Base-by-base conservation (phyloP, 306 rosid genomes). In the Glycine tomentella region DNA sequence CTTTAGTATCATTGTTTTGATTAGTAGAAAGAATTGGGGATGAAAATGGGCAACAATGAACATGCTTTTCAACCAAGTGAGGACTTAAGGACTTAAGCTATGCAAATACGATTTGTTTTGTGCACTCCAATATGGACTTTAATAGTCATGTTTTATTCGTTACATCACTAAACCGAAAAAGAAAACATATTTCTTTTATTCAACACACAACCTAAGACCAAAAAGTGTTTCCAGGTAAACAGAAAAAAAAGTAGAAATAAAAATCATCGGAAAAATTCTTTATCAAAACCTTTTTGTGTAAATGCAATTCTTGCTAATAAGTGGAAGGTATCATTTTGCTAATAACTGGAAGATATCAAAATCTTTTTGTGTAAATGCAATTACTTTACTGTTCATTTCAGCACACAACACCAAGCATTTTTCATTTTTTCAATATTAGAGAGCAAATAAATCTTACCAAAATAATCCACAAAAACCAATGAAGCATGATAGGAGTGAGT, bases 201-300 rank as follows among this genome's bases (percentile, higher is more conserved):
- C 78, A 70, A 77, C 64, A 16, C 57, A 58, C n/a, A n/a, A 38
- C 46, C 52, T 48, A 75, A 34, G 70, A 48, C 63, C 76, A 76
- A 48, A 44, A 75, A 67, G 57, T 13, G 57, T 31, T 76, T 62
- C 57, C 51, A 36, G 31, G 69, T 31, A 56, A 79, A 34, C 46
- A 58, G 62, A 50, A 71, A 72, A 71, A 36, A 8, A 73, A n/a
- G n/a, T 36, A 57, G 31, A 78, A 58, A 65, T 45, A 3, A 56
- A 78, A 45, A 64, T 15, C 5, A 44, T 4, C 25, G 55, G 17
- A 9, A 33, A 76, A 70, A 5, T 14, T 51, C 69, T 70, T 52
- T 10, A 70, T 51, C 42, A 44, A 51, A 49, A 38, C 33, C 67
- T 51, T 1, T 36, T 75, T 20, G 48, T 3, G 72, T 42, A 72